These are phyloP conservation scores for Sporothrix globosa DNA, from an alignment of 2,329 filamentous ascomycete species.

Conservation along the genomic window DNA sequence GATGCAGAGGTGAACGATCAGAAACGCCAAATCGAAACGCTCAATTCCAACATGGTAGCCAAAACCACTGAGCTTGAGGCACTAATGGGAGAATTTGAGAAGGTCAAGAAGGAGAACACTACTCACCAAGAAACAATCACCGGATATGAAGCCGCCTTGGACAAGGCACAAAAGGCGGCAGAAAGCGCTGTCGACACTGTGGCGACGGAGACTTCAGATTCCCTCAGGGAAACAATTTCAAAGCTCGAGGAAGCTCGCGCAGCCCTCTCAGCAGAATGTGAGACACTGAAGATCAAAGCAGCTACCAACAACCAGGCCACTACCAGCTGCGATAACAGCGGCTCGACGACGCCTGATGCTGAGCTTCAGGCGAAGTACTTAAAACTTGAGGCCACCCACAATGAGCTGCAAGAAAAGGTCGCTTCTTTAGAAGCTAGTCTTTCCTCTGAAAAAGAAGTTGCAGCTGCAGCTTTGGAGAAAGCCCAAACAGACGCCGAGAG, in stretches of 20 bases:
- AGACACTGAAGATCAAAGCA: conserved; percentile 4
- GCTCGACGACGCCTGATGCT: not conserved
- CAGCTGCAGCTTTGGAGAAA: not conserved
- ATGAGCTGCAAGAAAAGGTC: conserved; percentile 6
- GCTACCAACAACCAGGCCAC: not conserved
- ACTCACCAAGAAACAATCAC: conserved; percentile 8
- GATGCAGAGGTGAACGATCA: not conserved
- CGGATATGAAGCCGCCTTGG: conserved; percentile 8
- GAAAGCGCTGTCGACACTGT: not conserved
- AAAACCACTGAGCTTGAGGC: conserved; percentile 9
- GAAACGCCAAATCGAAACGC: not conserved
- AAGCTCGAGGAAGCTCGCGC: conserved; percentile 28
- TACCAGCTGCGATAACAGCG: not conserved
- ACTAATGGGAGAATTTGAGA: not conserved
- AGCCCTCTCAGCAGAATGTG: conserved; percentile 19
- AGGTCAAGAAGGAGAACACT: conserved; percentile 19
- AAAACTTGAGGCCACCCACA: conserved; percentile 25
- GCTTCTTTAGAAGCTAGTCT: not conserved
- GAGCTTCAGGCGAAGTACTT: conserved; percentile 25
- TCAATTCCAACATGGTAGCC: conserved; percentile 18
- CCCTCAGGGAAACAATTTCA: not conserved
- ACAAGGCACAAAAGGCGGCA: not conserved
- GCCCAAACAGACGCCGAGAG: not conserved
- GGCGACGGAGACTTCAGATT: not conserved
- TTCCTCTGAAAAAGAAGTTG: not conserved